Conservation (phyloP, 345 rosid species). For the Atalantia buxifolia region DNA sequence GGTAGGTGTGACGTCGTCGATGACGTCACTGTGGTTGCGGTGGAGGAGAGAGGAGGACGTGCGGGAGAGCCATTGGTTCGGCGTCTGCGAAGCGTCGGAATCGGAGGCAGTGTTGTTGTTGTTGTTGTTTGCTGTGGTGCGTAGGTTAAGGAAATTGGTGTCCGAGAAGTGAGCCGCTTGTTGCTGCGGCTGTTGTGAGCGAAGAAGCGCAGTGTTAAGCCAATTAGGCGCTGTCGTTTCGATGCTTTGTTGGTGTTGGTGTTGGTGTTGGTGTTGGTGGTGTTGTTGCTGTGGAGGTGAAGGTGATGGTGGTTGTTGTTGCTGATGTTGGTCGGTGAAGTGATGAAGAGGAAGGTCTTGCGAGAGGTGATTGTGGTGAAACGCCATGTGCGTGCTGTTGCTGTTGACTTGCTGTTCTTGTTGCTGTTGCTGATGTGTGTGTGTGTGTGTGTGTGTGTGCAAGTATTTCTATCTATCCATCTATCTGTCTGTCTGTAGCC, state of each 20-base stretch:
- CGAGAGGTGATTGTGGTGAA: conserved; percentile 68
- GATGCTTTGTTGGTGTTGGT: conserved; percentile 38
- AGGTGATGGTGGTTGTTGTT: neutral
- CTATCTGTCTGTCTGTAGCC: neutral
- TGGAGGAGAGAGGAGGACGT: conserved; percentile 51
- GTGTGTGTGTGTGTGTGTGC: neutral
- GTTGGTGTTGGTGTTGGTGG: conserved; percentile 34
- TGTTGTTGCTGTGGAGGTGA: conserved; percentile 27
- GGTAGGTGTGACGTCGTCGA: conserved; percentile 48
- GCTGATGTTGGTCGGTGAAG: conserved; percentile 60
- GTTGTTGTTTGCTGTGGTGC: conserved; percentile 34
- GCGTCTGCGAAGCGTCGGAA: conserved; percentile 36
- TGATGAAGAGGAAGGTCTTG: conserved; percentile 81
- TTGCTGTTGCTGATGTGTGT: neutral
- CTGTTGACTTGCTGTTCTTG: too few species aligned
- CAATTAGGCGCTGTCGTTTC: conserved; percentile 70
- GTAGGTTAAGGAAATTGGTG: conserved; percentile 80
- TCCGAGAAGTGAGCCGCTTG: conserved; percentile 37
- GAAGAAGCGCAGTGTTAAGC: conserved; percentile 86
- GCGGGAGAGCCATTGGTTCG: conserved; percentile 77
- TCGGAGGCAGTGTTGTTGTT: conserved; percentile 34
- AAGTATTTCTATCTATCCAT: neutral
- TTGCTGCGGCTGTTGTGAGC: conserved; percentile 38
- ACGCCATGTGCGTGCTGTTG: conserved; percentile 49
- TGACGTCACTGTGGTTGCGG: conserved; percentile 51